A percentile compares a stretch with the other conserved stretches of the same genome.
phyloP scores from a whole-genome alignment of 371 early-diverging fungal species.

The Apophysomyces trapeziformis region DNA sequence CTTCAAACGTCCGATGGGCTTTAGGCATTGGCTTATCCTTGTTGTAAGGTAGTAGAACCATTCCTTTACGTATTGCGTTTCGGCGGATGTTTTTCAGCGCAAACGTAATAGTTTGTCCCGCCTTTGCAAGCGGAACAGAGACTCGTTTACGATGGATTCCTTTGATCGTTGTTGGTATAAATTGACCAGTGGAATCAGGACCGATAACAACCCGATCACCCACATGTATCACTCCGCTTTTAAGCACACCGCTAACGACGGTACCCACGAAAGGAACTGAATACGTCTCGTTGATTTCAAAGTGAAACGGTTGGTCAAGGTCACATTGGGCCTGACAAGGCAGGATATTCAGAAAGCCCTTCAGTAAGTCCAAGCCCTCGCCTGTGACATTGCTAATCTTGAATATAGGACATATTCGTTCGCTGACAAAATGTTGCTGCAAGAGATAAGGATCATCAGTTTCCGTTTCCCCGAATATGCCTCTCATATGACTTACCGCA shows the following conservation, averaged over 20 bases:
- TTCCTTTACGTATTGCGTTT: constrained; percentile 83
- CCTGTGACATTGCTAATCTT: constrained; percentile 94
- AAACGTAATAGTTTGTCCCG: constrained; percentile 88
- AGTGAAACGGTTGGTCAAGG: constrained; percentile 66
- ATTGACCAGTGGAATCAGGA: constrained; percentile 84
- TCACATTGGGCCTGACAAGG: constrained; percentile 74
- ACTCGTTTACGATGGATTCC: constrained; percentile 90
- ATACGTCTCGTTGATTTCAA: constrained; percentile 89
- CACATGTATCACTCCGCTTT: constrained; percentile 68
- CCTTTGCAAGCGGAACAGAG: constrained; percentile 72
- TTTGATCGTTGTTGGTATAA: constrained; percentile 77
- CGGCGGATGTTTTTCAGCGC: constrained; percentile 86
- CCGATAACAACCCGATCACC: constrained; percentile 88
- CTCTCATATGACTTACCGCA: constrained; percentile 43
- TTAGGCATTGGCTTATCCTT: constrained; percentile 61
- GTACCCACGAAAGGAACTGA: constrained; percentile 91
- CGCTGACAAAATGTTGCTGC: constrained; percentile 77
- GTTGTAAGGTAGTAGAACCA: constrained; percentile 76
- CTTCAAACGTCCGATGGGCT: constrained; percentile 84
- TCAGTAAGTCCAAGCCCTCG: constrained; percentile 81
- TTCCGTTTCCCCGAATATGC: neutral
- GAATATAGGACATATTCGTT: constrained; percentile 93
- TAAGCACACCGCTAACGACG: constrained; percentile 75
- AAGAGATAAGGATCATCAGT: neutral
- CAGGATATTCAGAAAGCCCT: constrained; percentile 83